Percentiles rank a stretch among this genome's conserved stretches.
Conservation (phyloP, 345 rosid species). For the Populus pruinosa region DNA sequence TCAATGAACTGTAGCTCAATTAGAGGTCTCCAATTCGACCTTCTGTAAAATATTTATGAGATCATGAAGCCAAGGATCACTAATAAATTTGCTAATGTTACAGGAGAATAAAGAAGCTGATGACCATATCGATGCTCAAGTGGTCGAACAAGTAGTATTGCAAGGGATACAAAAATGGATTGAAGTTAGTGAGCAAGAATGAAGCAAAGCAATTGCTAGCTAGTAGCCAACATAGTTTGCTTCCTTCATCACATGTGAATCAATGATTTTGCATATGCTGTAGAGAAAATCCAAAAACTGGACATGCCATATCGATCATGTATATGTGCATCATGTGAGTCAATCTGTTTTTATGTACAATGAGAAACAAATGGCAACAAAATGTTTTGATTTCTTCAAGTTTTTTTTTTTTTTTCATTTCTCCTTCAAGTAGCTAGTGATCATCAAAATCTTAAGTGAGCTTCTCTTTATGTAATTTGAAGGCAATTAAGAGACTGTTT, state of each 20-base stretch:
- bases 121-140: constrained; percentile 39
- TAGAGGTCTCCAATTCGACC: neutral
- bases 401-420: neutral
- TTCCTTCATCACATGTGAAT: neutral
- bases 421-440: neutral
- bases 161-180: constrained; percentile 48
- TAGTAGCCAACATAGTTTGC: neutral
- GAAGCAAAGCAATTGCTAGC: neutral
- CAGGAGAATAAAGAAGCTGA: constrained; percentile 35
- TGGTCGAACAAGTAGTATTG: constrained; percentile 50
- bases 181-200: constrained; percentile 8
- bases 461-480: neutral
- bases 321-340: neutral
- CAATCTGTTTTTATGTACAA: neutral
- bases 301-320: neutral
- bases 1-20: neutral
- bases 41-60: neutral
- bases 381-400: neutral
- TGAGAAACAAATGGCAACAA: neutral
- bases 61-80: neutral
- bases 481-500: neutral
- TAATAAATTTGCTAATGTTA: neutral
- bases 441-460: neutral
- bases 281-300: neutral
- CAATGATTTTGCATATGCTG: neutral